phyloP scores from a whole-genome alignment of 2,329 filamentous ascomycete genomes.

The Aspergillus japonicus region DNA sequence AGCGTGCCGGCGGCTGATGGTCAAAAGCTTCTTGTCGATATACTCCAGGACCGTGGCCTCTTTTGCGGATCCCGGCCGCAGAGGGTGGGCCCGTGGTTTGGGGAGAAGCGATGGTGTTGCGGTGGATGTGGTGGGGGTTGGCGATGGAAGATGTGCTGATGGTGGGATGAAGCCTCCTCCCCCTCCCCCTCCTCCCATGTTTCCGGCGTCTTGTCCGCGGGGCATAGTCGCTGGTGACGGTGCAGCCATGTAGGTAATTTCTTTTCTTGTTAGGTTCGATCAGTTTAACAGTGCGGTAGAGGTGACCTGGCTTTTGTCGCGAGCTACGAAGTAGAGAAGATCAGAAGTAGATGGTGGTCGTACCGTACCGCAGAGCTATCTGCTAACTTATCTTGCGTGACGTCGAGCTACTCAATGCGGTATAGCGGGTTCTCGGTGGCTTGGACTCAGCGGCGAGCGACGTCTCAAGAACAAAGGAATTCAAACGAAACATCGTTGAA shows the following conservation, averaged over 20 bases:
- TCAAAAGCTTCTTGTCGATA: slow-evolving; percentile 53
- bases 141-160: slow-evolving; percentile 37
- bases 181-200: slow-evolving; percentile 1
- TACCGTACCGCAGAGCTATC: not conserved
- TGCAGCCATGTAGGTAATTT: not conserved
- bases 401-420: not conserved
- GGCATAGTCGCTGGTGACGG: not conserved
- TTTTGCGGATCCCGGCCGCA: slow-evolving; percentile 57
- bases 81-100: slow-evolving; percentile 51
- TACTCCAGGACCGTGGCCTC: slow-evolving; percentile 59
- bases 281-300: not conserved
- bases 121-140: slow-evolving; percentile 48
- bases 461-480: too few relatives aligned
- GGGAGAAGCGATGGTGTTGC: slow-evolving; percentile 47
- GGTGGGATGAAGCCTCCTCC: slow-evolving; percentile 43
- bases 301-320: too few relatives aligned
- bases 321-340: not conserved
- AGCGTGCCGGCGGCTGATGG: slow-evolving; percentile 53
- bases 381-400: not conserved
- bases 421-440: not conserved
- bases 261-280: not conserved
- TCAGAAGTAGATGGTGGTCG: not conserved
- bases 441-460: not conserved
- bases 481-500: too few relatives aligned
- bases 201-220: not conserved